These are phyloP conservation scores for Mycosphaerelloides madeirae DNA, from an alignment of 2,329 filamentous ascomycete species.

Conservation along the genomic window DNA sequence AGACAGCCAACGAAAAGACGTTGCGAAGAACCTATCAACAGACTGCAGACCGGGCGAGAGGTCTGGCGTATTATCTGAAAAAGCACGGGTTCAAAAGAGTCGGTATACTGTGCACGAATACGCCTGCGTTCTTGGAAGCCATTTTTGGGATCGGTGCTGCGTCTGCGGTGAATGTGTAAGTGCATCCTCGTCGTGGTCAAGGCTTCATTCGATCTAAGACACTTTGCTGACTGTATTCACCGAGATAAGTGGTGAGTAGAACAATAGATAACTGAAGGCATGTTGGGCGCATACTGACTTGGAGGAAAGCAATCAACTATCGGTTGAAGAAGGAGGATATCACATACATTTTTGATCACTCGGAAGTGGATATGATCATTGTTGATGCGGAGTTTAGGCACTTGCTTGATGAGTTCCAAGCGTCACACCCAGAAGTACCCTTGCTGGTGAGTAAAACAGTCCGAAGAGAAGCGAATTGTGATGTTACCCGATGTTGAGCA, in stretches of 20 bases:
- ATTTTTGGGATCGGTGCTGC: slow-evolving; percentile 84
- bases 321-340: slow-evolving; percentile 79
- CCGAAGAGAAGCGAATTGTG: too few relatives aligned
- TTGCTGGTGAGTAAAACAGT: slow-evolving; percentile 54
- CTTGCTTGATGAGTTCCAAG: slow-evolving; percentile 63
- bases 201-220: too few relatives aligned
- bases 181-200: too few relatives aligned
- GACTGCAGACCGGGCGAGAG: slow-evolving; percentile 78
- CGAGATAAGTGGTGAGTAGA: slow-evolving; percentile 38
- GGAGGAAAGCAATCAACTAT: slow-evolving; percentile 56
- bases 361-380: slow-evolving; percentile 80
- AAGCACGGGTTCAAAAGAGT: slow-evolving; percentile 70
- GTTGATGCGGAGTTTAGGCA: slow-evolving; percentile 74
- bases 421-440: slow-evolving; percentile 57
- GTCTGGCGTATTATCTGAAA: slow-evolving; percentile 80
- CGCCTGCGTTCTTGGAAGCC: slow-evolving; percentile 85
- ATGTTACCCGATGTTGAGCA: too few relatives aligned
- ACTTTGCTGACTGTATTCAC: too few relatives aligned
- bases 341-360: slow-evolving; percentile 81
- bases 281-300: background rate
- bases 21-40: slow-evolving; percentile 74
- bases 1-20: slow-evolving; percentile 53
- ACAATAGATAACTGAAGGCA: background rate
- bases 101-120: slow-evolving; percentile 86
- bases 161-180: slow-evolving; percentile 65